Evolutionary conservation across 345 rosid species (phyloP).

Genomic region (Eucalyptus cloeziana): DNA sequence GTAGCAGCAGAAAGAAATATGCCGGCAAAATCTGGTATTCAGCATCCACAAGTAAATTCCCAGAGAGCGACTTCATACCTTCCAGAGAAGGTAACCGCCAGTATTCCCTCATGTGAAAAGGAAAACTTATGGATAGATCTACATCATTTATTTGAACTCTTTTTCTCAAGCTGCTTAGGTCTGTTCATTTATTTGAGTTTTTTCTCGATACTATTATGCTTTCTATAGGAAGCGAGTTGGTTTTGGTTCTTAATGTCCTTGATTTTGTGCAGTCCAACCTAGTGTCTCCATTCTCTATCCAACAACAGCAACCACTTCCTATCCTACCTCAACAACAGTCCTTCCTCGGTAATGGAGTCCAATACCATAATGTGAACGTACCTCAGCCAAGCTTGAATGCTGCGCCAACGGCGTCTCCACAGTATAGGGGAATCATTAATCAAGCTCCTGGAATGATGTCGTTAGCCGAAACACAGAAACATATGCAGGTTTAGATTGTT

Average conservation of each 20-base stretch:
- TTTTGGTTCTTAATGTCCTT: background rate
- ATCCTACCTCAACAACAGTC: constrained; percentile 36
- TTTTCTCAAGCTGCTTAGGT: background rate
- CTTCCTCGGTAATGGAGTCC: background rate
- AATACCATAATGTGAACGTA: background rate
- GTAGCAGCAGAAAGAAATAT: background rate
- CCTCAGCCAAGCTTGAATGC: constrained; percentile 7
- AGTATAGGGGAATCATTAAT: constrained; percentile 3
- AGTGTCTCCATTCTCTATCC: constrained; percentile 35
- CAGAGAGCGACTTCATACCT: background rate
- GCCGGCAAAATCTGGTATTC: background rate
- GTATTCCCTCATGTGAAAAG: background rate
- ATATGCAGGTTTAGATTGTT: constrained; percentile 18
- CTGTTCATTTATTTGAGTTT: background rate
- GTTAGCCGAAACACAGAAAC: background rate
- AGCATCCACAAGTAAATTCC: background rate
- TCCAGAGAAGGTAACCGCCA: background rate
- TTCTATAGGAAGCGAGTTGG: background rate
- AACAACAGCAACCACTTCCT: constrained; percentile 32
- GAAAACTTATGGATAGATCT: background rate
- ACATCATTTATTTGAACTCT: background rate
- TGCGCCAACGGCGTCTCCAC: background rate
- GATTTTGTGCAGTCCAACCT: constrained; percentile 27
- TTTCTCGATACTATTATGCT: background rate
- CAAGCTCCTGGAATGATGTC: constrained; percentile 21